phyloP scores from a whole-genome alignment of 345 rosid species.

The Durio zibethinus region DNA sequence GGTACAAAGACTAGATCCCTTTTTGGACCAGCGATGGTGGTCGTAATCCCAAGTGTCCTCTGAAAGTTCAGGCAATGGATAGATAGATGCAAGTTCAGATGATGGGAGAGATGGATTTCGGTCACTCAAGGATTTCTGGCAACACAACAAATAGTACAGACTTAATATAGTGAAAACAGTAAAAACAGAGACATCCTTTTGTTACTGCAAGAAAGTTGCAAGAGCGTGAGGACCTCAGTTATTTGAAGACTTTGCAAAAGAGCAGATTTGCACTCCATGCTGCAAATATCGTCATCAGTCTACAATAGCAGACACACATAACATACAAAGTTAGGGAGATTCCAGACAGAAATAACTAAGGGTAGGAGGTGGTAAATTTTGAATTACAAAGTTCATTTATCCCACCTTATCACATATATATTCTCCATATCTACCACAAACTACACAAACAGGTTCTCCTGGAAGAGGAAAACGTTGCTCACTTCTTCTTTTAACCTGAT shows the following conservation, averaged over 20 bases:
- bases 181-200: background rate
- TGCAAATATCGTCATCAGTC: constrained; percentile 80
- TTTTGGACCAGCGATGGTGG: constrained; percentile 45
- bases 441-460: constrained; percentile 65
- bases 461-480: constrained; percentile 55
- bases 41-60: constrained; percentile 54
- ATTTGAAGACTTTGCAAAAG: constrained; percentile 43
- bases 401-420: constrained; percentile 67
- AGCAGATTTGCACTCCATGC: constrained; percentile 63
- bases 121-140: constrained; percentile 33
- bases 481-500: constrained; percentile 33
- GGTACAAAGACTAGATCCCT: constrained; percentile 56
- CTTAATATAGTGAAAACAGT: background rate
- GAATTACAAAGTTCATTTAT: background rate
- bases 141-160: constrained; percentile 9
- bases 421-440: constrained; percentile 73
- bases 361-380: background rate
- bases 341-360: constrained; percentile 5
- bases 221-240: constrained; percentile 34
- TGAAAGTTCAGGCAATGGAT: constrained; percentile 28
- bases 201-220: background rate
- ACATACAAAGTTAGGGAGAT: background rate
- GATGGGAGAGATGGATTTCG: constrained; percentile 17
- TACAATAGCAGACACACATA: constrained; percentile 25
- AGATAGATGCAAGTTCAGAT: constrained; percentile 21